These are phyloP conservation scores for Omphalea diandra DNA, from an alignment of 441 rosid genomes.

Conservation along the genomic window DNA sequence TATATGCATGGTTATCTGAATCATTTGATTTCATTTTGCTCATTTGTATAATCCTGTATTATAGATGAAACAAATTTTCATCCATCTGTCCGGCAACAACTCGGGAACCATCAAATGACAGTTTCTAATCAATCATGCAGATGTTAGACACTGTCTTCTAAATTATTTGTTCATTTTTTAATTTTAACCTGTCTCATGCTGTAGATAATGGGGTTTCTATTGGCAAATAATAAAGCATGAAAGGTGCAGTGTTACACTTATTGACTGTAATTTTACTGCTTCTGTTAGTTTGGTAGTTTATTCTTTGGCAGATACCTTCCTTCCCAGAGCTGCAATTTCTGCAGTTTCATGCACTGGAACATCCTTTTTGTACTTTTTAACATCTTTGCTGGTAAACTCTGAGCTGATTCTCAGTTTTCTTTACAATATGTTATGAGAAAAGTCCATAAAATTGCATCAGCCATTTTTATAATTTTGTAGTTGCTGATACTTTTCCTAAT, in stretches of 20 bases:
- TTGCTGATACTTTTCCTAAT: neutral
- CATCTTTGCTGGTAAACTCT: neutral
- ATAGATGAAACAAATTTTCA: neutral
- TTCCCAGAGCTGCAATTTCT: neutral
- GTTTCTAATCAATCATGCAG: neutral
- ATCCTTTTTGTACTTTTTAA: neutral
- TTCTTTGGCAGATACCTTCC: neutral
- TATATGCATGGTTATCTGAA: constrained; percentile 1
- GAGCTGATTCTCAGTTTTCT: neutral
- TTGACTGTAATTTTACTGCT: neutral
- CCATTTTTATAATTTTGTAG: neutral
- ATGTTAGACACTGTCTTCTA: neutral
- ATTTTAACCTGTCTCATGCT: no score
- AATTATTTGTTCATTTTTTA: neutral
- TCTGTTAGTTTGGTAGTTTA: no score
- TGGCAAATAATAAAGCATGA: neutral
- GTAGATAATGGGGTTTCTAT: neutral
- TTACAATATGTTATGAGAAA: neutral
- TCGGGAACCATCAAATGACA: neutral
- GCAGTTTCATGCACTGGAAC: neutral
- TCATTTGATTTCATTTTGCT: neutral
- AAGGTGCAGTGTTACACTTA: neutral
- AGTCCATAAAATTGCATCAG: neutral
- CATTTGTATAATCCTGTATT: neutral
- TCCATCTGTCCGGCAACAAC: neutral